Evolutionary conservation across 1,284 basidiomycete genomes (phyloP).

Genomic region (Ustilago xerochloae): DNA sequence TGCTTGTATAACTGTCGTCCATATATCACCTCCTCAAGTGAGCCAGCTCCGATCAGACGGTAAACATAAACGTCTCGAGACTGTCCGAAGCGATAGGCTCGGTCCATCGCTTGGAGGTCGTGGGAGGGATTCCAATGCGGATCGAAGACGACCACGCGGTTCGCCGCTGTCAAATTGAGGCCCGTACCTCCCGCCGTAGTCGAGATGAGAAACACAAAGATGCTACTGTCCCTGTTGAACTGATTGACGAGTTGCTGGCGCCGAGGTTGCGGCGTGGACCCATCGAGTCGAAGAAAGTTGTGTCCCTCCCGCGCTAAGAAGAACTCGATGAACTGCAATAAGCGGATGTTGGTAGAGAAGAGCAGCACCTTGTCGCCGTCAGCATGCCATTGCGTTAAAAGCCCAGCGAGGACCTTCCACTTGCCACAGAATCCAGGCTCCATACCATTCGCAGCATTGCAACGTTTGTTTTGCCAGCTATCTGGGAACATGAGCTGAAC

Average conservation of each 20-base stretch:
- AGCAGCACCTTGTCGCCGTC: constrained; percentile 71
- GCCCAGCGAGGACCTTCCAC: constrained; percentile 79
- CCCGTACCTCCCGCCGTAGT: constrained; percentile 82
- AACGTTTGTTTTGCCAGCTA: constrained; percentile 49
- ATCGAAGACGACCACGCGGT: constrained; percentile 89
- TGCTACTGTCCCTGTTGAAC: constrained; percentile 79
- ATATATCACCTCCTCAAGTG: constrained; percentile 72
- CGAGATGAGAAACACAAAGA: constrained; percentile 85
- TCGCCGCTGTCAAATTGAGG: constrained; percentile 86
- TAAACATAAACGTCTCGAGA: constrained; percentile 53
- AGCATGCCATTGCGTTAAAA: constrained; percentile 73
- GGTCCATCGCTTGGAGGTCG: constrained; percentile 87
- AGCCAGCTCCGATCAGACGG: constrained; percentile 54
- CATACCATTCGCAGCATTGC: constrained; percentile 50
- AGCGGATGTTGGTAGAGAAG: constrained; percentile 86
- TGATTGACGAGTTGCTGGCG: constrained; percentile 76
- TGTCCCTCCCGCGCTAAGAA: constrained; percentile 76
- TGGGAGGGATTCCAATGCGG: constrained; percentile 83
- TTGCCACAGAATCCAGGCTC: constrained; percentile 78
- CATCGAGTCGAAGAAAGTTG: constrained; percentile 79
- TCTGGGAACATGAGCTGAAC: constrained; percentile 64
- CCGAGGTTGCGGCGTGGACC: constrained; percentile 70
- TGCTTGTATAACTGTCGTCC: constrained; percentile 88
- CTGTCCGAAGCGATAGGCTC: constrained; percentile 73
- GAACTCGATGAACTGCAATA: constrained; percentile 81